A percentile compares a stretch with the other conserved stretches of the same genome.
Conservation (phyloP, 192 early-diverging fungal genomes). For the Backusella tarrabulga region DNA sequence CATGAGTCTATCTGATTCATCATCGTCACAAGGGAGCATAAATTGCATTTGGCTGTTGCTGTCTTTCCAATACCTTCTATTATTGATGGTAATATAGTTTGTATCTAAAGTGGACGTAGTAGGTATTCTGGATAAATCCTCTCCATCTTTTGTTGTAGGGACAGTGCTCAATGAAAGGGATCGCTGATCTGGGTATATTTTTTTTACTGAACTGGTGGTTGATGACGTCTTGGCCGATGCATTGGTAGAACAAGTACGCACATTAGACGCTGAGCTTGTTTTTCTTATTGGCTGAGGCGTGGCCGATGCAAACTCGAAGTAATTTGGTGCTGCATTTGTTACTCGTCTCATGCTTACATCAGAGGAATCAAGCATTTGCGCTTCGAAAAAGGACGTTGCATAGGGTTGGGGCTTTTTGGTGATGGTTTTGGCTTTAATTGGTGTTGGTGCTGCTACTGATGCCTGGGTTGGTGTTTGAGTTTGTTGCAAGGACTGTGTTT, state of each 20-base stretch:
- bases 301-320: not conserved
- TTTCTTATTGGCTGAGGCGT: not conserved
- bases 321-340: not conserved
- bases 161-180: not conserved
- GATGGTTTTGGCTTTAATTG: not conserved
- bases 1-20: constrained; percentile 11
- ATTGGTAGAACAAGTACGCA: not conserved
- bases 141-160: not conserved
- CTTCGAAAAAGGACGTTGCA: not conserved
- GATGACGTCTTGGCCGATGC: not conserved
- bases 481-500: not conserved
- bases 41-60: not conserved
- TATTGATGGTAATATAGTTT: not conserved
- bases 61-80: constrained; percentile 4
- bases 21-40: constrained; percentile 13
- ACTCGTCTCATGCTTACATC: not conserved
- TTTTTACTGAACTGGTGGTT: not conserved
- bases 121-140: not conserved
- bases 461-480: not conserved
- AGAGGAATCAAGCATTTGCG: not conserved
- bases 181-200: not conserved
- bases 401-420: not conserved
- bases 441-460: not conserved
- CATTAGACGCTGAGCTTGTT: not conserved
- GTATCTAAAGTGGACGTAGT: not conserved